These are phyloP conservation scores for Candida insectorum DNA, from an alignment of 805 yeast species.

Conservation along the genomic window DNA sequence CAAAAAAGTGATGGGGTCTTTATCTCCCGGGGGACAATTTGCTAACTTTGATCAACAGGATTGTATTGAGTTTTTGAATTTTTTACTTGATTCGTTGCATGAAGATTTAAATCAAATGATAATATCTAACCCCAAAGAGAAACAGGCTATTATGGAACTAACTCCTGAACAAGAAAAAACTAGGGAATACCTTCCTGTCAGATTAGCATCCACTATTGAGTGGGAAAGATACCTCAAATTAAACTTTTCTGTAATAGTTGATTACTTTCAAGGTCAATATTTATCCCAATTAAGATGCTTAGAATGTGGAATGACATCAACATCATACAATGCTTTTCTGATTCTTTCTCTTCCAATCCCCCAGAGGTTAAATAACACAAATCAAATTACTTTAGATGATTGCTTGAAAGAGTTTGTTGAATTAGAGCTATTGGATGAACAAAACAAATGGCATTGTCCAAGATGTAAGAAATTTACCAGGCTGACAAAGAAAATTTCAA, in stretches of 20 bases:
- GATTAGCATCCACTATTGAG: constrained; percentile 82
- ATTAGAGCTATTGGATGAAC: constrained; percentile 69
- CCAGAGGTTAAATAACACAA: constrained; percentile 23
- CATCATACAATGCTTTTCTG: constrained; percentile 82
- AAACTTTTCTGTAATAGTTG: constrained; percentile 77
- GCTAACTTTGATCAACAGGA: constrained; percentile 76
- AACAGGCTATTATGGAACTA: constrained; percentile 42
- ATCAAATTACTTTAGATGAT: constrained; percentile 43
- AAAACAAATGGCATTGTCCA: constrained; percentile 85
- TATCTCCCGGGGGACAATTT: constrained; percentile 58
- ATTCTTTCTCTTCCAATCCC: constrained; percentile 81
- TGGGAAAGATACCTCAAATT: constrained; percentile 86
- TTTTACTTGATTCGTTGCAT: constrained; percentile 70
- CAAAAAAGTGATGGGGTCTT: constrained; percentile 62
- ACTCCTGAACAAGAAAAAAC: constrained; percentile 61
- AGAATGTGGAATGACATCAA: constrained; percentile 71
- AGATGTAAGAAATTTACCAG: constrained; percentile 59
- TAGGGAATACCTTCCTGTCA: constrained; percentile 69
- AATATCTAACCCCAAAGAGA: constrained; percentile 25
- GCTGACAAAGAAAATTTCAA: constrained; percentile 65
- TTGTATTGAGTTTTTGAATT: constrained; percentile 77
- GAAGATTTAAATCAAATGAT: constrained; percentile 77
- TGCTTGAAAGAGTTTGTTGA: constrained; percentile 79
- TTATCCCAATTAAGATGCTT: constrained; percentile 74
- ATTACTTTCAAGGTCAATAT: constrained; percentile 85